phyloP scores from a whole-genome alignment of 2,329 filamentous ascomycete species.

The Raffaelea albimanens region DNA sequence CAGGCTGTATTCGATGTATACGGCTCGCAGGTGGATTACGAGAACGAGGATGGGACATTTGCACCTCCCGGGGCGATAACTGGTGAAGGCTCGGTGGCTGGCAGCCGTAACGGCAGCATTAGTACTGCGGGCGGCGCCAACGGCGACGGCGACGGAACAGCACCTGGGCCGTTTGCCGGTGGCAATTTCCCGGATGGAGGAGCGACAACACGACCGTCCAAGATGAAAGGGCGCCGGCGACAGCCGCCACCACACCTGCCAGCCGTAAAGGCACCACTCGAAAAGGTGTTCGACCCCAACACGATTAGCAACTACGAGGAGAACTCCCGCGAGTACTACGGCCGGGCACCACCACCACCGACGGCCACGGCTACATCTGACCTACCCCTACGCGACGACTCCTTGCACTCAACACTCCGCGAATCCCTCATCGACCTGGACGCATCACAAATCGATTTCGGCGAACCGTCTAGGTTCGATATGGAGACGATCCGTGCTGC shows the following conservation, averaged over 20 bases:
- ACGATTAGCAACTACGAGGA: slow-evolving; percentile 56
- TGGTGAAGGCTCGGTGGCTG: too few relatives aligned
- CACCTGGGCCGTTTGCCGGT: background rate
- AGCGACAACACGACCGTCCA: slow-evolving; percentile 40
- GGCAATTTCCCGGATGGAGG: background rate
- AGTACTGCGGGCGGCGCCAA: slow-evolving; percentile 25
- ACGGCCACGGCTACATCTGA: slow-evolving; percentile 32
- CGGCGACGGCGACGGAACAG: background rate
- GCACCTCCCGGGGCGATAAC: too few relatives aligned
- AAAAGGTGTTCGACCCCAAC: slow-evolving; percentile 58
- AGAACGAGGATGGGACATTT: too few relatives aligned
- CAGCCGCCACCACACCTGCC: slow-evolving; percentile 50
- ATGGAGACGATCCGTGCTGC: slow-evolving; percentile 50
- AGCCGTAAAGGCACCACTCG: slow-evolving; percentile 47
- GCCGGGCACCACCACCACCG: slow-evolving; percentile 30
- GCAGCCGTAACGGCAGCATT: too few relatives aligned
- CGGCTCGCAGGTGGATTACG: slow-evolving; percentile 44
- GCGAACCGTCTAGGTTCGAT: slow-evolving; percentile 42
- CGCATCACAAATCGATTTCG: slow-evolving; percentile 34
- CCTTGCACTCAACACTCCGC: slow-evolving; percentile 40
- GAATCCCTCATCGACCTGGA: slow-evolving; percentile 59
- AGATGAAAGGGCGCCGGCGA: slow-evolving; percentile 39
- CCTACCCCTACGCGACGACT: slow-evolving; percentile 49
- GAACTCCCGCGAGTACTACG: slow-evolving; percentile 53
- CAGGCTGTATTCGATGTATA: slow-evolving; percentile 50